These are phyloP conservation scores for Chlorella vulgaris DNA, from an alignment of 139 green algal genomes.

Conservation along the genomic window DNA sequence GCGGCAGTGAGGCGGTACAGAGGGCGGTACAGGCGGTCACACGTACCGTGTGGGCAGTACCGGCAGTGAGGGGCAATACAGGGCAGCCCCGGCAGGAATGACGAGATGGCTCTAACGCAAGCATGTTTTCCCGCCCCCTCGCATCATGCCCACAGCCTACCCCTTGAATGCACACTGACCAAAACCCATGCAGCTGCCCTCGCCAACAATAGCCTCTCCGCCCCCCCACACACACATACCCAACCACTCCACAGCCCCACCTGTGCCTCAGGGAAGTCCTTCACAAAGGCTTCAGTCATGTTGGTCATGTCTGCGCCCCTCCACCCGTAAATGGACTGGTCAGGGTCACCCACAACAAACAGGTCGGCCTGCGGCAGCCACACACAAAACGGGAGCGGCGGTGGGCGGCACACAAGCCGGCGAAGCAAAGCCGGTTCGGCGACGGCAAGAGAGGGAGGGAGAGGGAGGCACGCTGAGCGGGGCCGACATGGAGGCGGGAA, in stretches of 20 bases:
- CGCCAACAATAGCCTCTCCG: background rate
- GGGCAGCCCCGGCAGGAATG: background rate
- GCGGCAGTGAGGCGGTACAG: background rate
- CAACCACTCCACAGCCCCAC: background rate
- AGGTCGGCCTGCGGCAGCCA: constrained; percentile 35
- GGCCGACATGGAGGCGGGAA: background rate
- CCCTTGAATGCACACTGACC: background rate
- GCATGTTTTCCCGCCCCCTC: no score
- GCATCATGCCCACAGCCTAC: no score
- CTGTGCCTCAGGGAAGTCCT: constrained; percentile 44
- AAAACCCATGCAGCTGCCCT: background rate
- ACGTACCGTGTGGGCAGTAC: background rate
- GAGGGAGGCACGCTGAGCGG: background rate
- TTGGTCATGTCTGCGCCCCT: constrained; percentile 55
- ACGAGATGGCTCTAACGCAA: no score
- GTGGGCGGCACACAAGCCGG: no score
- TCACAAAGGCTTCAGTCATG: constrained; percentile 48
- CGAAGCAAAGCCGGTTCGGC: no score
- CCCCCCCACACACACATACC: no score
- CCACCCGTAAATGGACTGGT: constrained; percentile 88
- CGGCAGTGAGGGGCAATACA: background rate
- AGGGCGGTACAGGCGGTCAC: no score
- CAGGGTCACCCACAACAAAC: constrained; percentile 84
- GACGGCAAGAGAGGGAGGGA: background rate
- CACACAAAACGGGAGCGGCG: no score